phyloP scores from a whole-genome alignment of 2,329 filamentous ascomycete species.

The Alternaria tenuissima region DNA sequence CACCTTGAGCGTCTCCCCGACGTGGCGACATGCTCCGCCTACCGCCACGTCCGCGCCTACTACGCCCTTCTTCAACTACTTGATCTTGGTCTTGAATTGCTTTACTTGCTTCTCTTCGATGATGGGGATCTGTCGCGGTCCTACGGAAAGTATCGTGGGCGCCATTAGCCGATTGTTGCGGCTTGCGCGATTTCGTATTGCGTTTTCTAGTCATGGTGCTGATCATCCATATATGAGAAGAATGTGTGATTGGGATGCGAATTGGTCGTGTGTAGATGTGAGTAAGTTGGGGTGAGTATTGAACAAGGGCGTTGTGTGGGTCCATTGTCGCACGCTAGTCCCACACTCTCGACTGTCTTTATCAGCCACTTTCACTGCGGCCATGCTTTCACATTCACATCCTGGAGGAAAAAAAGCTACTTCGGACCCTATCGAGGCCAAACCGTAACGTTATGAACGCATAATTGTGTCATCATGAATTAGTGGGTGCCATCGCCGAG shows the following conservation, averaged over 20 bases:
- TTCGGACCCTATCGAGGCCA: background rate
- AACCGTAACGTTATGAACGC: background rate
- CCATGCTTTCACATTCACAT: background rate
- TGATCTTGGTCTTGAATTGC: background rate
- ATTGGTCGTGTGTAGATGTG: background rate
- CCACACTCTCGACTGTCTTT: background rate
- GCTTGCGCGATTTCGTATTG: background rate
- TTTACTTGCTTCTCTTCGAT: background rate
- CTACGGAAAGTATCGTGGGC: background rate
- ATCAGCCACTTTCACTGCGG: slow-evolving; percentile 3
- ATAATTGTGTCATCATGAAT: background rate
- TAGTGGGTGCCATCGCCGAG: background rate
- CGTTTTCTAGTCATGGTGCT: background rate
- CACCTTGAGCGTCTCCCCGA: background rate
- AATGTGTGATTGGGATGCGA: background rate
- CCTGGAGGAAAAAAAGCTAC: background rate
- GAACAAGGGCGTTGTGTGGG: slow-evolving; percentile 14
- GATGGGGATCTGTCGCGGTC: background rate
- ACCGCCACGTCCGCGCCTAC: background rate
- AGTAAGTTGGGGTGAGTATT: background rate
- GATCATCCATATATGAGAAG: background rate
- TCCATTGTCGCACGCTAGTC: slow-evolving; percentile 7
- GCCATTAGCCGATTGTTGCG: background rate
- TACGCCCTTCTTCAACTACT: background rate
- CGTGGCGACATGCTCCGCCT: slow-evolving; percentile 2